Evolutionary conservation across 768 basidiomycete species (phyloP).

Genomic region (Leccinum subtestaceum): DNA sequence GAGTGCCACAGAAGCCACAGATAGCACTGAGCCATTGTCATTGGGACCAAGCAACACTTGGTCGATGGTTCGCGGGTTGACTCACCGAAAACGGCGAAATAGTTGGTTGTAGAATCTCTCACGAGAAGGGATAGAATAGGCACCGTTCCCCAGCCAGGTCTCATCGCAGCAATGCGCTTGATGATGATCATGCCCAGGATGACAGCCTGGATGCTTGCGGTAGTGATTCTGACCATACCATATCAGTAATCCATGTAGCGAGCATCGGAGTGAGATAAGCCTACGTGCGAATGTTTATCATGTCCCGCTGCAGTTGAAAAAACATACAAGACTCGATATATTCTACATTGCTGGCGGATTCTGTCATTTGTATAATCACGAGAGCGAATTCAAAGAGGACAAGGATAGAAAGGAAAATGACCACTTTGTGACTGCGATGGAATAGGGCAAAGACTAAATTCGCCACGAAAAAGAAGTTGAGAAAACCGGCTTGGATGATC

Average conservation of each 20-base stretch:
- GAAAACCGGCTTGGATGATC: not conserved
- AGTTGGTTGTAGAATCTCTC: conserved; percentile 46
- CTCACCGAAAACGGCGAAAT: conserved; percentile 39
- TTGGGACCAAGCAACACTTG: not conserved
- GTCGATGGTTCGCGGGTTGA: not conserved
- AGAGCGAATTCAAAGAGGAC: conserved; percentile 19
- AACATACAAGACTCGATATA: conserved; percentile 26
- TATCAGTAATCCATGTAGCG: not conserved
- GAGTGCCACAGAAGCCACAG: not conserved
- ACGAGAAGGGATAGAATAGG: conserved; percentile 41
- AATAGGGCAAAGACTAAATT: conserved; percentile 29
- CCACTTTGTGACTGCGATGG: conserved; percentile 34
- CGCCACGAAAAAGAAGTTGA: not conserved
- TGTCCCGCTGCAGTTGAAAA: conserved; percentile 3
- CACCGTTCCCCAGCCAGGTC: conserved; percentile 40
- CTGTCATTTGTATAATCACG: conserved; percentile 21
- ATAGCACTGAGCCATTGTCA: conserved; percentile 6
- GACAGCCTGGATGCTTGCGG: conserved; percentile 34
- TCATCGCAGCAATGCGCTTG: conserved; percentile 36
- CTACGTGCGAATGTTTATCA: conserved; percentile 8
- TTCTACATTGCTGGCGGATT: not conserved
- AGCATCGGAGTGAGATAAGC: conserved; percentile 2
- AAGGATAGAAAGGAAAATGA: conserved; percentile 11
- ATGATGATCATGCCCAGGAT: conserved; percentile 38
- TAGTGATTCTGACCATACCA: conserved; percentile 3